These are phyloP conservation scores for Pythium scleroteichum DNA, from an alignment of 352 stramenopile genomes.

Conservation along the genomic window DNA sequence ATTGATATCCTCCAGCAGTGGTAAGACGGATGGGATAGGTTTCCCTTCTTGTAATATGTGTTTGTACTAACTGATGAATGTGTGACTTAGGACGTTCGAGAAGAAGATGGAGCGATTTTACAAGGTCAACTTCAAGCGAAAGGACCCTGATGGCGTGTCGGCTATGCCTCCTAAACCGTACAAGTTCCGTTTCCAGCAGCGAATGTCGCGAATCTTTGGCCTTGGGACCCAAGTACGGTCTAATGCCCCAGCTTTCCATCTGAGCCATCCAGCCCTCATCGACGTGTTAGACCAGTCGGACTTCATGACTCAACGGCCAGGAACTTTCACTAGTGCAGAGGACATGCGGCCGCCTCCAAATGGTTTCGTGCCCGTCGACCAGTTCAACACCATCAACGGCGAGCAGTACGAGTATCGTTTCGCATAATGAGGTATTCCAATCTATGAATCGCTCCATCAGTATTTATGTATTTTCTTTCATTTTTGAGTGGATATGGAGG, in stretches of 20 bases:
- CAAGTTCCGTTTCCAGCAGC: conserved; percentile 91
- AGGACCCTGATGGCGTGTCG: conserved; percentile 85
- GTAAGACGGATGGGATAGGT: conserved; percentile 32
- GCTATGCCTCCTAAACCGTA: conserved; percentile 89
- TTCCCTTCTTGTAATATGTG: background rate
- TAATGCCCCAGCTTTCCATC: conserved; percentile 70
- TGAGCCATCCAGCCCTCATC: conserved; percentile 74
- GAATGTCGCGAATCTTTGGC: conserved; percentile 89
- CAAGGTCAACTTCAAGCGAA: conserved; percentile 88
- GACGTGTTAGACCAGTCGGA: conserved; percentile 81
- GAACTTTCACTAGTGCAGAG: conserved; percentile 43
- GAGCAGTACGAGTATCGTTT: conserved; percentile 32
- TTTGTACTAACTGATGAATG: conserved; percentile 6
- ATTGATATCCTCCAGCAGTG: conserved; percentile 92
- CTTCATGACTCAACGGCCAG: conserved; percentile 60
- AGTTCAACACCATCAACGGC: conserved; percentile 19
- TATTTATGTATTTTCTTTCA: too few species aligned
- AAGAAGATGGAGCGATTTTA: conserved; percentile 92
- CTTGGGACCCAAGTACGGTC: conserved; percentile 62
- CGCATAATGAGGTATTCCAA: conserved; percentile 2
- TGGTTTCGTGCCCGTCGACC: conserved; percentile 25
- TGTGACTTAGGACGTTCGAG: conserved; percentile 69
- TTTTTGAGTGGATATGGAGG: background rate
- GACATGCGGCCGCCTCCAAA: conserved; percentile 19
- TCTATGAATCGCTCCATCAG: conserved; percentile 1